Base-by-base conservation (phyloP, 1,284 basidiomycete genomes). In the Cryptococcus deneoformans region DNA sequence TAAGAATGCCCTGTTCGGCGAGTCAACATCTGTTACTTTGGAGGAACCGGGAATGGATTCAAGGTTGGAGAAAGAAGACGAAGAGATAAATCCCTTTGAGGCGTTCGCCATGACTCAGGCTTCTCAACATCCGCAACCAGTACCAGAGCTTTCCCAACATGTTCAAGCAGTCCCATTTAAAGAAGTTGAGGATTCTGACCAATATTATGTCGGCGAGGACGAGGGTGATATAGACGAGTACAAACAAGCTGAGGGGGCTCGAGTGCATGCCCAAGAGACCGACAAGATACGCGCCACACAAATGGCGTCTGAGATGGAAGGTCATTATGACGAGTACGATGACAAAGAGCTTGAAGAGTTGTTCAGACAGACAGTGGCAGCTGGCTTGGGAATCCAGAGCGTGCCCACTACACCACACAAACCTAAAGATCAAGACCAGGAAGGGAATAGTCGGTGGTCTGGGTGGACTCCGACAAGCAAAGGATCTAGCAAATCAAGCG, bases 81-180 rank as follows among this genome's bases (percentile, higher is more conserved):
- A 66, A 20, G 71, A 71, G 56, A 58, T 61, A 16, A 71, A 77
- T 52, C 73, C 76, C 1, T 76, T 76, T 52, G 69, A 72, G 12
- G 48, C 61, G 6, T 58, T 66, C 16, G 70, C 70, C 0, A 69
- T 68, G 39, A 71, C 70, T 20, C 69, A 70, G 51, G 60, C 61
- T 2, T 72, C 72, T 16, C 57, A 63, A 35, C 67, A 65, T 1
- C 65, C 66, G 6, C 64, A 70, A 7, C 62, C 75, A 11, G 71
- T 76, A 14, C 65, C 75, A 46, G 73, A 77, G 12, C 67, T 76
- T 42, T 69, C 70, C 14, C 61, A 71, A 20, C 68, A 68, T 1
- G 74, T 79, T 20, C 70, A 70, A 38, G 59, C 63, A 0, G 66
- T 64, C 8, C 54, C 55, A 11, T 53, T 60, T 7, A 68, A 70